phyloP scores from a whole-genome alignment of 2,329 filamentous ascomycete genomes.

The Scorias spongiosa region DNA sequence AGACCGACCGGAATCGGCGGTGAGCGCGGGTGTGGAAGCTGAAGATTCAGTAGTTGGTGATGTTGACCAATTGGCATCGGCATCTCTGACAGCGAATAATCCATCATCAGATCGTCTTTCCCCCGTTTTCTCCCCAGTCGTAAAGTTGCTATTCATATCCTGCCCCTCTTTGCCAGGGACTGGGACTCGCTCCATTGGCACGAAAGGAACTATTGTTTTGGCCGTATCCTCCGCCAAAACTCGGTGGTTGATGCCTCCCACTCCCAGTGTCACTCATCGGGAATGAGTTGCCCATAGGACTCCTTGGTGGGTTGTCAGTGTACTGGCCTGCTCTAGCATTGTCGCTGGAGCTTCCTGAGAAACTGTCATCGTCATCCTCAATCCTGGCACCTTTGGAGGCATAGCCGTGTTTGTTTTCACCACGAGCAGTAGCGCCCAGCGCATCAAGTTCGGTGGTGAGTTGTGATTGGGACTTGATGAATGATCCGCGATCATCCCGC shows the following conservation, averaged over 20 bases:
- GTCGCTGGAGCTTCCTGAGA: constrained; percentile 40
- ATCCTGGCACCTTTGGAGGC: constrained; percentile 40
- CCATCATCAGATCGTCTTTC: neutral
- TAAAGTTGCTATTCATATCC: constrained; percentile 37
- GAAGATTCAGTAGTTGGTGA: neutral
- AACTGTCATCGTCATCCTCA: constrained; percentile 57
- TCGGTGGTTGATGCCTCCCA: constrained; percentile 24
- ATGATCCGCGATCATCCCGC: constrained; percentile 88
- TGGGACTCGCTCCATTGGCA: constrained; percentile 34
- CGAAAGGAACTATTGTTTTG: constrained; percentile 8
- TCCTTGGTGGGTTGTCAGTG: constrained; percentile 28
- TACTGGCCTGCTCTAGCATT: constrained; percentile 6
- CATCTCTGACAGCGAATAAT: neutral
- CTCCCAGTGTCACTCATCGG: constrained; percentile 26
- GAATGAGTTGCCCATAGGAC: constrained; percentile 34
- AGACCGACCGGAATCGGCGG: neutral
- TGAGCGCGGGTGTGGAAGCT: neutral
- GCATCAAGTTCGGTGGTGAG: constrained; percentile 83
- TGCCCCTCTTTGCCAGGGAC: constrained; percentile 50
- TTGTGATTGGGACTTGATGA: constrained; percentile 90
- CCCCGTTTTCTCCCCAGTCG: neutral
- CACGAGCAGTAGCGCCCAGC: constrained; percentile 73
- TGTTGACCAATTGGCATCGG: neutral
- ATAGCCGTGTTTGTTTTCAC: constrained; percentile 41
- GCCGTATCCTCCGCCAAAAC: neutral